Evolutionary conservation across 768 basidiomycete species (phyloP).

Genomic region (Panus rudis): DNA sequence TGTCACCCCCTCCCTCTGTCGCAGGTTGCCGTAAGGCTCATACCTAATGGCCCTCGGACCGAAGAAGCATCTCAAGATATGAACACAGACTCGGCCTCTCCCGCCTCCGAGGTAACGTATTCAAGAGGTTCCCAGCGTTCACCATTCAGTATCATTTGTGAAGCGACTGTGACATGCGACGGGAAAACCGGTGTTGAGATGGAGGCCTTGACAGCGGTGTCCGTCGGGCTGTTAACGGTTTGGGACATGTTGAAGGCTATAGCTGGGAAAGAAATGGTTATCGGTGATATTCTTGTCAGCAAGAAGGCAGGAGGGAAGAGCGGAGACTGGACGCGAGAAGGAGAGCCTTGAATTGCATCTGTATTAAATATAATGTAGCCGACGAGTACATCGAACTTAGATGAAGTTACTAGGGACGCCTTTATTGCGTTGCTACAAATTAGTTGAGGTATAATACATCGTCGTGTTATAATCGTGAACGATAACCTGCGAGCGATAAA

Average conservation of each 20-base stretch:
- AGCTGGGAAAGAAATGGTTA: constrained; percentile 82
- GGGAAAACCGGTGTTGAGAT: constrained; percentile 89
- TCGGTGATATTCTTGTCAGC: constrained; percentile 58
- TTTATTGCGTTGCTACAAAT: no score
- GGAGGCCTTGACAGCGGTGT: constrained; percentile 87
- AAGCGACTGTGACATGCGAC: constrained; percentile 65
- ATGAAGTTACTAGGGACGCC: no score
- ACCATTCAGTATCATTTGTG: constrained; percentile 50
- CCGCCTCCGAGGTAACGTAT: neutral
- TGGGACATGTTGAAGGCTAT: constrained; percentile 95
- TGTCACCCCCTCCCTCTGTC: constrained; percentile 80
- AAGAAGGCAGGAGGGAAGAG: constrained; percentile 70
- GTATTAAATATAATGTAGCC: neutral
- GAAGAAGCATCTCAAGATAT: neutral
- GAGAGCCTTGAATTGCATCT: constrained; percentile 1
- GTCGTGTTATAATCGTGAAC: no score
- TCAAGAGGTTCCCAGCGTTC: neutral
- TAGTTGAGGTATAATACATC: no score
- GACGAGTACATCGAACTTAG: no score
- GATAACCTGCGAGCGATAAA: no score
- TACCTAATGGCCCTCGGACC: constrained; percentile 21
- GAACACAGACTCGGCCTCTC: constrained; percentile 3
- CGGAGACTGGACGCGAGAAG: constrained; percentile 42
- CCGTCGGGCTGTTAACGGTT: constrained; percentile 69
- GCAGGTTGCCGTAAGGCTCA: constrained; percentile 58